Conservation (phyloP, 2,329 filamentous ascomycete genomes). For the Penicillium sp. region DNA sequence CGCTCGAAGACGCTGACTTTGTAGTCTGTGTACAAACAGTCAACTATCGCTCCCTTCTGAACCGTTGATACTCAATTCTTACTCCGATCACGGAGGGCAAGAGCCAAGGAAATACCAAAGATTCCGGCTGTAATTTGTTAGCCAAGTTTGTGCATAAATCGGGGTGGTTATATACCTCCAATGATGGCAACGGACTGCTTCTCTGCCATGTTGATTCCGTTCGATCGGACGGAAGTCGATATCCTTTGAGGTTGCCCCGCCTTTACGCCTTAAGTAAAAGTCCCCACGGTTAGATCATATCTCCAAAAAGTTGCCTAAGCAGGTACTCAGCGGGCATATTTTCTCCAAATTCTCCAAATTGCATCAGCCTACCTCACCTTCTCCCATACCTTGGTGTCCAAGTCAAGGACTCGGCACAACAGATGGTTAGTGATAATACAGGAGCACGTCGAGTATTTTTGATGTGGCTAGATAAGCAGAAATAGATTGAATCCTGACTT, state of each 20-base stretch:
- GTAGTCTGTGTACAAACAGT: conserved; percentile 1
- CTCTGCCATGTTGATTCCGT: conserved; percentile 5
- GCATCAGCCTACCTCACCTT: no score
- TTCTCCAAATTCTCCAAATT: no score
- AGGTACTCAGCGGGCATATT: no score
- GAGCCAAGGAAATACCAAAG: conserved; percentile 15
- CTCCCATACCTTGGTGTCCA: no score
- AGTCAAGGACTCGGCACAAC: no score
- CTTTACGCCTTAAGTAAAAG: no score
- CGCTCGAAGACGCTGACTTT: conserved; percentile 15
- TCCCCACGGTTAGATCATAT: no score
- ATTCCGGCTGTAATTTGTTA: conserved; percentile 11
- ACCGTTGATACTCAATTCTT: background rate
- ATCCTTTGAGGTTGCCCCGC: no score
- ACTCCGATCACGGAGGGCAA: conserved; percentile 13
- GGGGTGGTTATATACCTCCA: conserved; percentile 4
- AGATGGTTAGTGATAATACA: no score
- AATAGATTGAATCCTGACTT: background rate
- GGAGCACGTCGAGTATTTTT: no score
- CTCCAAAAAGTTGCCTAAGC: no score
- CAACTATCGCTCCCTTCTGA: background rate
- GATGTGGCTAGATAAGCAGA: background rate
- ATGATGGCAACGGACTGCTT: conserved; percentile 12
- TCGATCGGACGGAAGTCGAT: background rate
- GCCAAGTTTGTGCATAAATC: background rate